Evolutionary conservation across 192 early-diverging fungal species (phyloP), one percentile per base, ranked within the genome.

Genomic region (Pilobolus umbonatus): DNA sequence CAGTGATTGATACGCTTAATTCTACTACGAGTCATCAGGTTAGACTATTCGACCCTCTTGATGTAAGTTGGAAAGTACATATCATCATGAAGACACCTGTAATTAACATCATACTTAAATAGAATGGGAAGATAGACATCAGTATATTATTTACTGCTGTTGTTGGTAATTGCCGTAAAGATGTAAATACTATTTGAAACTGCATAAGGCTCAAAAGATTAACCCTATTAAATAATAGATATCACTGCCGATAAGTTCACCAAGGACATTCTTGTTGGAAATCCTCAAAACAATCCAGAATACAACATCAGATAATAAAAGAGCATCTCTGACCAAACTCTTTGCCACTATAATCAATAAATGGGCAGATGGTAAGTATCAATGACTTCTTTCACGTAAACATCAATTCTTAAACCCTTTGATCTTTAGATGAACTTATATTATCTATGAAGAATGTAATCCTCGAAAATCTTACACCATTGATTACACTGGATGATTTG

Each of bases 161-260:
- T 4, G 34, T 65, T 42, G 55, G 61, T 26, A 69, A 69, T 19
- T 59, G 61, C 28, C 28, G 52, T 25, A 63, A 64, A 34, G 61
- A 69, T 9, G 67, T 56, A 56, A 49, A 54, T 51, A n/a, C 15
- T 29, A 11, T 24, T 29, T 22, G 10, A 0, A 51, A n/a, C n/a
- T n/a, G n/a, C n/a, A n/a, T n/a, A n/a, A n/a, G n/a, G n/a, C n/a
- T n/a, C n/a, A n/a, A n/a, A n/a, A n/a, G n/a, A n/a, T n/a, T n/a
- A n/a, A n/a, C n/a, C n/a, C n/a, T n/a, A n/a, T n/a, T n/a, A n/a
- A n/a, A n/a, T n/a, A n/a, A n/a, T n/a, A n/a, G 8, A 55, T 5
- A 22, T 39, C 9, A 9, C 9, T 21, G 8, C 7, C 25, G 17
- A 12, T 15, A 31, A 51, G 2, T 9, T 51, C 1, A 5, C 5